Base-by-base conservation (phyloP, 768 basidiomycete species). In the Suillus paluster region DNA sequence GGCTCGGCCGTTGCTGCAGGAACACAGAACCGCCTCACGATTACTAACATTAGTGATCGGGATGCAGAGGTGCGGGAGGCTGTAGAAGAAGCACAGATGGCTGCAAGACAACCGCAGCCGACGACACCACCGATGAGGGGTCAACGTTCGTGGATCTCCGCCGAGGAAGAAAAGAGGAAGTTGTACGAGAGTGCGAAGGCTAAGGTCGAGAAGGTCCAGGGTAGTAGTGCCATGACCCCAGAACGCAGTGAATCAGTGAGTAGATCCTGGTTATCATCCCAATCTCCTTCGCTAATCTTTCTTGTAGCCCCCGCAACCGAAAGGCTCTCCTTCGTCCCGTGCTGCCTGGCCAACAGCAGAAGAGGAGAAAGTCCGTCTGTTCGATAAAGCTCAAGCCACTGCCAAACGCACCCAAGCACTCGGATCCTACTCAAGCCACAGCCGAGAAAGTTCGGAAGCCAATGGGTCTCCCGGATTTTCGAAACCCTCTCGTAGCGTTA, bases 301-400 rank as follows among this genome's bases (percentile, higher is more conserved):
- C 57, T 39, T 57, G 38, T 50, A 59, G 62, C 36, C 58, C 4
- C 17, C 64, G 42, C 61, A 70, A 59, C 61, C 66, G 45, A 58
- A 67, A 53, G 41, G 59, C 4, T 55, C 69, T 19, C 52, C 21
- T 39, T 55, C 54, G 3, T 3, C 25, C 25, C 38, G 25, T 39
- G 54, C 67, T 3, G 52, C 69, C 21, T 93, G 89, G 90, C 78
- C 79, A 8, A 82, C 87, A 1, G 90, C 93, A 0, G 92, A 92
- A 73, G 84, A 87, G 59, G 92, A 94, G 71, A 94, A 94, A 67
- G 74, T 82, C 1, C 80, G 83, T n/a, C 70, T 92, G n/a, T 92
- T 83, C 72, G 79, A 89, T 55, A 72, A 85, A 54, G 91, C 92
- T 0, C 87, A 88, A 68, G 84, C 82, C 1, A 86, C 83, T n/a